A percentile compares a stretch with the other conserved stretches of the same genome.
Evolutionary conservation across 2,329 filamentous ascomycete genomes (phyloP).

Genomic region (Fusarium vanettenii): DNA sequence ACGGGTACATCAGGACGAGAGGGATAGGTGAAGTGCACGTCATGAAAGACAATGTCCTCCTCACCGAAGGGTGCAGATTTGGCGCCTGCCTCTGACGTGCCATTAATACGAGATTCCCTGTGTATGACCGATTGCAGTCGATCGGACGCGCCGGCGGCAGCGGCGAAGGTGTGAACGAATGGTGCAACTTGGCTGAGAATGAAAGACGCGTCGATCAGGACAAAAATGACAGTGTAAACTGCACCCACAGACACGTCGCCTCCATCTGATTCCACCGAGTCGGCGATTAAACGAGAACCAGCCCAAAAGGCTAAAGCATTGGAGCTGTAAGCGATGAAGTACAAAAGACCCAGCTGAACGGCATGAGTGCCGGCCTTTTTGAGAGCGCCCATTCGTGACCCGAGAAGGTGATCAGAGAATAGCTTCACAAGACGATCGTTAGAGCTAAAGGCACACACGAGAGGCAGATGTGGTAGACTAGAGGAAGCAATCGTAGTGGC

Average conservation of each 20-base stretch:
- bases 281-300: slow-evolving; percentile 63
- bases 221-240: slow-evolving; percentile 70
- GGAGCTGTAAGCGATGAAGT: slow-evolving; percentile 73
- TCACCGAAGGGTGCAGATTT: background rate
- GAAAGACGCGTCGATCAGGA: slow-evolving; percentile 61
- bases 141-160: slow-evolving; percentile 66
- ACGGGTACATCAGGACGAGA: slow-evolving; percentile 54
- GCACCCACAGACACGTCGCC: slow-evolving; percentile 53
- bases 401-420: slow-evolving; percentile 9
- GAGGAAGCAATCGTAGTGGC: background rate
- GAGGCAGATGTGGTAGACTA: background rate
- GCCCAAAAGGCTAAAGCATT: slow-evolving; percentile 76
- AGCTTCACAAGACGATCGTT: background rate
- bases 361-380: slow-evolving; percentile 67
- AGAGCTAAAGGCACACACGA: background rate
- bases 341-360: slow-evolving; percentile 68
- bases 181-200: slow-evolving; percentile 68
- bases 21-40: slow-evolving; percentile 56
- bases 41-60: slow-evolving; percentile 42
- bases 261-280: slow-evolving; percentile 45
- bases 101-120: slow-evolving; percentile 57
- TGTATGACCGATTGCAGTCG: slow-evolving; percentile 64
- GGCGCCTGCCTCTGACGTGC: slow-evolving; percentile 14
- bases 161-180: slow-evolving; percentile 69
- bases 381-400: slow-evolving; percentile 63